phyloP scores from a whole-genome alignment of 352 stramenopile species.

The Phytophthora melonis region DNA sequence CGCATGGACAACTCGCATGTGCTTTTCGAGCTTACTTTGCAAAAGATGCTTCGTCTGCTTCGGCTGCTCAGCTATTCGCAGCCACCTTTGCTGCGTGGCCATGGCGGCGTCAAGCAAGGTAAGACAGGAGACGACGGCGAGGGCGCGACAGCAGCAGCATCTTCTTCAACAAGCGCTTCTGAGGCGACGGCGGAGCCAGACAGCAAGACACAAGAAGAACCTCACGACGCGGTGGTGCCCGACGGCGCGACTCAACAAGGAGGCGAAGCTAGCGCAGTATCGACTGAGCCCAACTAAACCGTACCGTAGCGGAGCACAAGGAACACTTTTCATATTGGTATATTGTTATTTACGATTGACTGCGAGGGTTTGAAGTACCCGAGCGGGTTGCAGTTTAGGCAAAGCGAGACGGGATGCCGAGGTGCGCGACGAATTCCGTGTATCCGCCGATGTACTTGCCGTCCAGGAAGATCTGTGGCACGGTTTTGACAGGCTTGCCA shows the following conservation, averaged over 20 bases:
- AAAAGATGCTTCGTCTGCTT: constrained; percentile 76
- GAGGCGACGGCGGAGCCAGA: constrained; percentile 14
- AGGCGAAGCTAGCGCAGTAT: constrained; percentile 24
- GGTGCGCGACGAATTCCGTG: constrained; percentile 71
- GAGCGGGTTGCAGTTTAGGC: constrained; percentile 28
- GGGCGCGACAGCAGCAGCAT: not conserved
- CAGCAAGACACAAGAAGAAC: constrained; percentile 30
- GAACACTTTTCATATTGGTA: constrained; percentile 28
- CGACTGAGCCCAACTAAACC: constrained; percentile 19
- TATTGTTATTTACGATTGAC: constrained; percentile 32
- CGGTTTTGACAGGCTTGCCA: constrained; percentile 65
- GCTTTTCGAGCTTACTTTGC: constrained; percentile 81
- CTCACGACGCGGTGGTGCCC: constrained; percentile 7
- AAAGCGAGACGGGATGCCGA: constrained; percentile 72
- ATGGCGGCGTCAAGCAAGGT: constrained; percentile 8
- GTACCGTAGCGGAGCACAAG: not conserved
- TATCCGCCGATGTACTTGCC: constrained; percentile 85
- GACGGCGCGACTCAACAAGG: constrained; percentile 8
- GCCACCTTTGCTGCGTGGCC: constrained; percentile 26
- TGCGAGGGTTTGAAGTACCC: not conserved
- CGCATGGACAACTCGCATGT: constrained; percentile 84
- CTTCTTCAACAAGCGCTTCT: constrained; percentile 11
- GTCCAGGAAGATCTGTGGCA: constrained; percentile 85
- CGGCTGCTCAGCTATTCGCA: constrained; percentile 81
- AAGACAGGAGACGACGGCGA: constrained; percentile 12